Evolutionary conservation across 139 green algal genomes (phyloP).

Genomic region (Tetradesmus lagerheimii): DNA sequence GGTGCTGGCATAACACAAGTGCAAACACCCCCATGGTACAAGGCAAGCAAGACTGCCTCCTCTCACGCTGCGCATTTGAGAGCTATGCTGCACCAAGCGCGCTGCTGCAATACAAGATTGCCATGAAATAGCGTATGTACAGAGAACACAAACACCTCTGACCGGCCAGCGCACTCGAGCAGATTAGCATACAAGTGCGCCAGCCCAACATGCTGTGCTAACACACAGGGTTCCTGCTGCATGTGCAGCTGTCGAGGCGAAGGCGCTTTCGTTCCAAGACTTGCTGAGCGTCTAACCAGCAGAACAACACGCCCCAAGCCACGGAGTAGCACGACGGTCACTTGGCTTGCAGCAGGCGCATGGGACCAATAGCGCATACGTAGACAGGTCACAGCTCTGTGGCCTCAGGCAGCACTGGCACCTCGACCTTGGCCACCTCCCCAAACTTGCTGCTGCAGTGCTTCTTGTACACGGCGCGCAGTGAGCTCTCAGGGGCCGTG

Average conservation of each 20-base stretch:
- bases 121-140: background rate
- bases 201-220: background rate
- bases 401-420: conserved; percentile 45
- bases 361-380: background rate
- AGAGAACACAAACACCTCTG: background rate
- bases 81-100: background rate
- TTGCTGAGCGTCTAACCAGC: background rate
- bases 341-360: too few relatives aligned
- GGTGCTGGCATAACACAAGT: background rate
- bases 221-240: background rate
- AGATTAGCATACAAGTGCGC: background rate
- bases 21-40: background rate
- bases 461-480: conserved; percentile 96
- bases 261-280: background rate
- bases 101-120: background rate
- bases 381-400: conserved; percentile 9
- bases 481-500: conserved; percentile 76
- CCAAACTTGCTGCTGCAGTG: conserved; percentile 83
- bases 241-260: background rate
- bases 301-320: background rate
- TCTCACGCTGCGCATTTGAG: background rate
- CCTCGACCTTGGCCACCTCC: conserved; percentile 73
- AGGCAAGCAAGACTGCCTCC: background rate
- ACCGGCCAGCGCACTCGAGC: background rate
- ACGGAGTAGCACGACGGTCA: background rate